Conservation (phyloP, 805 yeast genomes). For the Yamadazyma olivae region DNA sequence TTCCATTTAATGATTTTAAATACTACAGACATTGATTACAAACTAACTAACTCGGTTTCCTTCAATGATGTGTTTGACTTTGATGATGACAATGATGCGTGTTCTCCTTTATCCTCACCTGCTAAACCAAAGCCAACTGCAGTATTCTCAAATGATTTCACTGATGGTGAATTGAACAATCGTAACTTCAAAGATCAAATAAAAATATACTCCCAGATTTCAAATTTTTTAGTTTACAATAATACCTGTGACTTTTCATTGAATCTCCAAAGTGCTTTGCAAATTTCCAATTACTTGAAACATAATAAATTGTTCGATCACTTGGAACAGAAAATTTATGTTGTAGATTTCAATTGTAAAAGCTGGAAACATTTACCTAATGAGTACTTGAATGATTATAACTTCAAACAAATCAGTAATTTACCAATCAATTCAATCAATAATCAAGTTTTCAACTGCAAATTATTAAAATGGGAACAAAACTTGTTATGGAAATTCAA, state of each 20-base stretch:
- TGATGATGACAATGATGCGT: not conserved
- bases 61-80: conserved; percentile 12
- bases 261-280: conserved; percentile 19
- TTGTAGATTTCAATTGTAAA: conserved; percentile 15
- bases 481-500: conserved; percentile 31
- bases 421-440: conserved; percentile 16
- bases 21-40: conserved; percentile 8
- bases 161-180: conserved; percentile 18
- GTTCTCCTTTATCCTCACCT: not conserved
- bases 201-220: conserved; percentile 28
- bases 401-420: conserved; percentile 9
- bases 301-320: not conserved
- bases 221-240: conserved; percentile 31
- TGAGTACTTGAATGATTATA: conserved; percentile 10
- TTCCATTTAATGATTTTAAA: conserved; percentile 17
- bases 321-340: conserved; percentile 11
- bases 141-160: not conserved
- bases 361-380: conserved; percentile 12
- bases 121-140: not conserved
- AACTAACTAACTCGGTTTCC: conserved; percentile 16
- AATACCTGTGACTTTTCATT: conserved; percentile 14
- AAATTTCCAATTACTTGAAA: conserved; percentile 9
- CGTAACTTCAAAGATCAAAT: conserved; percentile 29
- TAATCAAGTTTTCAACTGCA: conserved; percentile 15
- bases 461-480: conserved; percentile 30